Evolutionary conservation across 129 eudicot genomes (phyloP), one percentile per base, ranked within the genome.

Genomic region (Glebionis coronaria): DNA sequence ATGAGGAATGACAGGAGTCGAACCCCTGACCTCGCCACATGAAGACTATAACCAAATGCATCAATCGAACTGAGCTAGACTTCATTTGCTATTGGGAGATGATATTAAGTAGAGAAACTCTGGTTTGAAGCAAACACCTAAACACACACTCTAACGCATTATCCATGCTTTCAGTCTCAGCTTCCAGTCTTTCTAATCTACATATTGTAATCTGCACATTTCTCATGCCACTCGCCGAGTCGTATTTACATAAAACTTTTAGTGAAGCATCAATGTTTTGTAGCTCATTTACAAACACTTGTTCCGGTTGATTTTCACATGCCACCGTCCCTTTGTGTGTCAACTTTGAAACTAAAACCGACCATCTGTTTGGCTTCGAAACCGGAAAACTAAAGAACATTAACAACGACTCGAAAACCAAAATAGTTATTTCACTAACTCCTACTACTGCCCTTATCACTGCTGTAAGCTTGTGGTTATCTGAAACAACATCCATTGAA

Each of bases 391-490:
- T 51, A 1, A 72, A 44, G 61, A 66, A 78, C 29, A 29, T 4
- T 56, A 86, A 50, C 44, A 80, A 54, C 40, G 82, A 63, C 18
- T 54, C 78, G 12, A 86, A 80, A 56, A 78, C 66, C 15, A 66
- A 71, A 47, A 72, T 57, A 0, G 73, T 82, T 12, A 67, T 9
- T 5, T 63, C 73, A 3, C 51, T 56, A 55, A 77, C 82, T 68
- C 86, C 84, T 40, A 71, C 65, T 4, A 81, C 54, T 9, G 63
- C 54, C 62, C 52, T 69, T 31, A 80, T 63, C 80, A 73, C 69
- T 6, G 56, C 67, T 1, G 44, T 20, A 35, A 77, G 56, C 9
- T 70, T 65, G 19, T 69, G 53, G 69, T 28, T 15, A 42, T 60
- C 74, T 16, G 69, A 68, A 50, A 66, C 78, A 51, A 70, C 52